Percentiles rank a stretch among this genome's conserved stretches.
Evolutionary conservation across 164 flowering plant genomes (phyloP).

Genomic region (Chimonanthus praecox): DNA sequence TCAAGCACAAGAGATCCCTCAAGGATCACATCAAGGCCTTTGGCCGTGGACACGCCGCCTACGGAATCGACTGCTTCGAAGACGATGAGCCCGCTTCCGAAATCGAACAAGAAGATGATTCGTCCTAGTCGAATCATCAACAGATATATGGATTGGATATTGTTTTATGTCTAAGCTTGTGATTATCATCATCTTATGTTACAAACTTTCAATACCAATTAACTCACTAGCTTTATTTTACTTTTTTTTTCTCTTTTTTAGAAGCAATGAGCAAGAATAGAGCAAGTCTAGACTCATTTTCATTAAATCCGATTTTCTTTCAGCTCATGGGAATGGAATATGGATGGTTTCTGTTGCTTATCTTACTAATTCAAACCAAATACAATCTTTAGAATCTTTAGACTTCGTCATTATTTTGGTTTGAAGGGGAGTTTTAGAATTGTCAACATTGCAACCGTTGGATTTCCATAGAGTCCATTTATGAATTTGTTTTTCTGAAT

Average conservation of each 20-base stretch:
- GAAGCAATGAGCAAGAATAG: background rate
- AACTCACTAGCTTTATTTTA: background rate
- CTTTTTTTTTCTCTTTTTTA: too few species aligned
- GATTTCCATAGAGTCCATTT: too few species aligned
- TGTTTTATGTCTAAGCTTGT: background rate
- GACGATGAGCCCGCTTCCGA: constrained; percentile 71
- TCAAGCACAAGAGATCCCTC: constrained; percentile 91
- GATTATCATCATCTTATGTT: background rate
- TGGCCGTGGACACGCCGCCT: constrained; percentile 76
- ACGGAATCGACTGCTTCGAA: constrained; percentile 54
- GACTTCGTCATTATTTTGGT: too few species aligned
- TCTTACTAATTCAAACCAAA: background rate
- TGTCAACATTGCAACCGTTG: too few species aligned
- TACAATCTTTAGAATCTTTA: too few species aligned
- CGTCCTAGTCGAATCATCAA: constrained; percentile 23
- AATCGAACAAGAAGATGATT: constrained; percentile 63
- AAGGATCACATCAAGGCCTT: constrained; percentile 85
- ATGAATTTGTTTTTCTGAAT: too few species aligned
- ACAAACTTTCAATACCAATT: background rate
- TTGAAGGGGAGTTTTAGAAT: too few species aligned
- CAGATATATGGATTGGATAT: background rate
- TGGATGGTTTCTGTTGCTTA: background rate
- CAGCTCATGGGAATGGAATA: background rate
- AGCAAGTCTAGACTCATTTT: background rate
- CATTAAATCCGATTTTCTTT: background rate